A percentile compares a stretch with the other conserved stretches of the same genome.
Evolutionary conservation across 495 filamentous ascomycete genomes (phyloP).

Genomic region (Darksidea phi): DNA sequence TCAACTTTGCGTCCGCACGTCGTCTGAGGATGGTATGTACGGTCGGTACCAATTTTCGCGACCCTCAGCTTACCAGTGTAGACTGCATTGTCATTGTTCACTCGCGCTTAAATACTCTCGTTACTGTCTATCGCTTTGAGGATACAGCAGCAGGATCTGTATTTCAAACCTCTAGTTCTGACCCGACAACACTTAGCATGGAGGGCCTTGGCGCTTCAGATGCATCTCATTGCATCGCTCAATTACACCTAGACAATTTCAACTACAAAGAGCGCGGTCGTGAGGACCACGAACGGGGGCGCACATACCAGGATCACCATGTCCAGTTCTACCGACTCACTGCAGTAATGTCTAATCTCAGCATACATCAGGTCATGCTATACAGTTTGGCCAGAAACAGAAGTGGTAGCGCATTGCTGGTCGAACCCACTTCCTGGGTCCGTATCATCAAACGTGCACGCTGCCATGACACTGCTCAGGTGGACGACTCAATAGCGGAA

Average conservation of each 20-base stretch:
- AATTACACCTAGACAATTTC: constrained; percentile 5
- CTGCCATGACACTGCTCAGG: too few species aligned
- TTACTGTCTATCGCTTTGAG: constrained; percentile 34
- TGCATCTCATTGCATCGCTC: background rate
- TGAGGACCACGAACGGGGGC: constrained; percentile 3
- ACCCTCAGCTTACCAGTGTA: constrained; percentile 9
- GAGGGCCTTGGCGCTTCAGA: background rate
- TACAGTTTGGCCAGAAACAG: background rate
- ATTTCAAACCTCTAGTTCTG: constrained; percentile 10
- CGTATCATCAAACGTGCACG: background rate
- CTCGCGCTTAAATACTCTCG: constrained; percentile 37
- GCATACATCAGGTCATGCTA: constrained; percentile 19
- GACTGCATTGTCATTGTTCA: constrained; percentile 30
- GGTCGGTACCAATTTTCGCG: background rate
- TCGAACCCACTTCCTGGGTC: constrained; percentile 5
- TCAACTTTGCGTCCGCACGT: constrained; percentile 11
- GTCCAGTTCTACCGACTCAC: constrained; percentile 32
- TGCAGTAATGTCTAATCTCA: constrained; percentile 21
- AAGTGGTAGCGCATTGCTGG: too few species aligned
- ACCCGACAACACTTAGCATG: constrained; percentile 17
- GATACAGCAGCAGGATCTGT: background rate
- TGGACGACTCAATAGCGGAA: too few species aligned
- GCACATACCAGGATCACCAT: constrained; percentile 9
- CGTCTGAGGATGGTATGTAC: constrained; percentile 13
- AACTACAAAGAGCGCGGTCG: background rate